A percentile compares a stretch with the other conserved stretches of the same genome.
phyloP scores from a whole-genome alignment of 352 stramenopile species.

The Phytophthora sp. region DNA sequence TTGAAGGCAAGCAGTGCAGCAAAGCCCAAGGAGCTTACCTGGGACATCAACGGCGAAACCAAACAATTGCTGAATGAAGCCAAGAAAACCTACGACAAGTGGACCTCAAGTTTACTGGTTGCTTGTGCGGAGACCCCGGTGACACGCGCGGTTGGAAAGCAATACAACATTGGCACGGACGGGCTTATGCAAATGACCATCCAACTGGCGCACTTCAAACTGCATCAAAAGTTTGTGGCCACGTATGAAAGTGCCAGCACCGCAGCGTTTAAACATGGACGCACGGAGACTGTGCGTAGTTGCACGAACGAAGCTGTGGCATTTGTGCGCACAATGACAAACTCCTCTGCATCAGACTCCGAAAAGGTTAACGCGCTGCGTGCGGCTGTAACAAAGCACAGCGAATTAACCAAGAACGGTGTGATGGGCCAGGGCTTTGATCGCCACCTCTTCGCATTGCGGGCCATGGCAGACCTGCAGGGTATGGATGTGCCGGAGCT shows the following conservation, averaged over 20 bases:
- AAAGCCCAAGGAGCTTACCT: conserved; percentile 55
- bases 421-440: conserved; percentile 93
- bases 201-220: conserved; percentile 87
- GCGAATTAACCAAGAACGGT: conserved; percentile 89
- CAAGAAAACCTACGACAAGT: conserved; percentile 75
- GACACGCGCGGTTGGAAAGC: conserved; percentile 59
- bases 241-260: conserved; percentile 92
- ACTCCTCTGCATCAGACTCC: conserved; percentile 45
- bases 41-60: conserved; percentile 65
- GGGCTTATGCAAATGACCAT: conserved; percentile 94
- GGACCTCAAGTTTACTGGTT: conserved; percentile 63
- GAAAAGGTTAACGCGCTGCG: conserved; percentile 78
- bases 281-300: conserved; percentile 90
- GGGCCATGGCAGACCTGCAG: conserved; percentile 70
- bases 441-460: conserved; percentile 84
- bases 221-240: conserved; percentile 80
- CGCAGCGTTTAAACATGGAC: conserved; percentile 91
- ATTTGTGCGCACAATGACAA: conserved; percentile 81
- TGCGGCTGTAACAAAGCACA: conserved; percentile 85
- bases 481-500: conserved; percentile 69
- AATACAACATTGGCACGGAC: conserved; percentile 85
- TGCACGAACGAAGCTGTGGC: conserved; percentile 85
- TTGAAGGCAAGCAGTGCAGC: conserved; percentile 40
- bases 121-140: conserved; percentile 81
- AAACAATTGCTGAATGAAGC: conserved; percentile 70